Conservation (phyloP, 805 yeast species). For the Yueomyces sp. region DNA sequence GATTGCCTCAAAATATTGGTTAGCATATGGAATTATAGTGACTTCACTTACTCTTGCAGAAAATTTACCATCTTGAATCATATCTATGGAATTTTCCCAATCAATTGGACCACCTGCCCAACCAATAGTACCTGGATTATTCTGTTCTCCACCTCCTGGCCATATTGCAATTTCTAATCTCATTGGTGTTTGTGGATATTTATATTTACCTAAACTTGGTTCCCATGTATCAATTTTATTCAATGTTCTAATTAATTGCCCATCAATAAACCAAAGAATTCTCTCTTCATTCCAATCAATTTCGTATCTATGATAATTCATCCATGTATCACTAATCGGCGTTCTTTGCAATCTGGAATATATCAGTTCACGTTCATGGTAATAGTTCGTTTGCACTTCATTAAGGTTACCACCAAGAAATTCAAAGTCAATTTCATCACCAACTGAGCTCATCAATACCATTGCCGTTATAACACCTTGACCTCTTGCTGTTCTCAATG, state of each 20-base stretch:
- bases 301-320: constrained; percentile 58
- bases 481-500: constrained; percentile 57
- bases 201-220: constrained; percentile 36
- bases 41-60: constrained; percentile 48
- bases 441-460: constrained; percentile 68
- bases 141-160: constrained; percentile 55
- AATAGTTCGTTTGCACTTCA: constrained; percentile 65
- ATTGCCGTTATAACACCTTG: constrained; percentile 78
- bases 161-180: constrained; percentile 63
- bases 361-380: constrained; percentile 58
- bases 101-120: constrained; percentile 86
- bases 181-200: constrained; percentile 65
- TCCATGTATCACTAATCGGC: constrained; percentile 36
- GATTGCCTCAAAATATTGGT: constrained; percentile 7
- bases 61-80: constrained; percentile 61
- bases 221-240: constrained; percentile 50
- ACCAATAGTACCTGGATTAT: constrained; percentile 49
- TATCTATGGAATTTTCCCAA: constrained; percentile 65
- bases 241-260: constrained; percentile 48
- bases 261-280: constrained; percentile 64
- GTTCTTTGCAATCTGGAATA: constrained; percentile 38
- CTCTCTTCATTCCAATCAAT: constrained; percentile 72
- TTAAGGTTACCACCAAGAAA: constrained; percentile 63
- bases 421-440: constrained; percentile 89
- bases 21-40: constrained; percentile 47